A percentile compares a stretch with the other conserved stretches of the same genome.
These are phyloP conservation scores for Talaromyces sp. DNA, from an alignment of 2,329 filamentous ascomycete species.

Conservation along the genomic window DNA sequence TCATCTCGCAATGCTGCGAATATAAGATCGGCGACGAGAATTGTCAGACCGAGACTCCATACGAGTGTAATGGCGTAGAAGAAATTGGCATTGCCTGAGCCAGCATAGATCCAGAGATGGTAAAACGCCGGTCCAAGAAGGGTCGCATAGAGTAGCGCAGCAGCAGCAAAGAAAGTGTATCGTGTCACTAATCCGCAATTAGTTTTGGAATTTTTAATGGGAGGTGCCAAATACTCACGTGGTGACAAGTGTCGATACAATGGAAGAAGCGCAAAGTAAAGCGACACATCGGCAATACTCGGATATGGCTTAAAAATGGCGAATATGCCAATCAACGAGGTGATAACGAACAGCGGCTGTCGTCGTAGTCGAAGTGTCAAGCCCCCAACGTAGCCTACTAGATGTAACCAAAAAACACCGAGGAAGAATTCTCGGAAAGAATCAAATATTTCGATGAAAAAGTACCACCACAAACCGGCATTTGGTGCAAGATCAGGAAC, in stretches of 20 bases:
- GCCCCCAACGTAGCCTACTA: conserved; percentile 83
- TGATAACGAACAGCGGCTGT: conserved; percentile 82
- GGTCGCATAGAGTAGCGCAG: conserved; percentile 80
- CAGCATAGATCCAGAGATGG: conserved; percentile 96
- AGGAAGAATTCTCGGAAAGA: conserved; percentile 96
- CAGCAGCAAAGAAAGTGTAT: conserved; percentile 82
- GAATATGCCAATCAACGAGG: conserved; percentile 82
- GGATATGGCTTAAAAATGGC: conserved; percentile 97
- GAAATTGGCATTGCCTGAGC: conserved; percentile 97
- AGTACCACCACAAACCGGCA: conserved; percentile 98
- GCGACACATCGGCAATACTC: conserved; percentile 80
- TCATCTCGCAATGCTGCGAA: conserved; percentile 90
- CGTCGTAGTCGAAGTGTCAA: conserved; percentile 76
- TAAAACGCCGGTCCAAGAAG: conserved; percentile 94
- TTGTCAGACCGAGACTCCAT: conserved; percentile 85
- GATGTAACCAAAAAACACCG: conserved; percentile 95
- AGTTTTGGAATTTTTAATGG: not conserved
- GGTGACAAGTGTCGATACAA: conserved; percentile 91
- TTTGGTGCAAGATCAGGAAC: conserved; percentile 93
- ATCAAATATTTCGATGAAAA: conserved; percentile 99
- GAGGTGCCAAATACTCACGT: conserved; percentile 47
- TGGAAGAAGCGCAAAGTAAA: conserved; percentile 79
- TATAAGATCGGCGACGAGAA: conserved; percentile 81
- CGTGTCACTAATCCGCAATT: conserved; percentile 65
- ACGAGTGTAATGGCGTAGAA: conserved; percentile 99